These are phyloP conservation scores for Hortaea werneckii DNA, from an alignment of 2,329 filamentous ascomycete genomes.

Conservation along the genomic window DNA sequence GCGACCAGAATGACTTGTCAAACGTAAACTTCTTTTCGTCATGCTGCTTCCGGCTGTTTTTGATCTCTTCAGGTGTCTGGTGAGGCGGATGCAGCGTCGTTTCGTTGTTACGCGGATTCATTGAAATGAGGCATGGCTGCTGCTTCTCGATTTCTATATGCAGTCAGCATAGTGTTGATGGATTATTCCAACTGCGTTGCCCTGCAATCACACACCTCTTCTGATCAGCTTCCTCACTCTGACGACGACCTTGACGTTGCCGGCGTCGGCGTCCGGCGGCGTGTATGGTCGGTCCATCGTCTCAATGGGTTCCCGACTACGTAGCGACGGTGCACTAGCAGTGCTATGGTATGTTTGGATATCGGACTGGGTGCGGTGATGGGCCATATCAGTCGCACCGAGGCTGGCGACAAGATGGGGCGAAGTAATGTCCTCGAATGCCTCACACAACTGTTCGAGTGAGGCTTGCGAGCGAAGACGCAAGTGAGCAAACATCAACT, in stretches of 20 bases:
- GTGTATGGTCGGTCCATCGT: slow-evolving; percentile 20
- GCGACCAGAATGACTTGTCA: slow-evolving; percentile 98
- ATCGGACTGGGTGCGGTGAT: slow-evolving; percentile 10
- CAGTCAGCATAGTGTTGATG: slow-evolving; percentile 13
- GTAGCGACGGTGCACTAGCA: slow-evolving; percentile 36
- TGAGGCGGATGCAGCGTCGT: slow-evolving; percentile 67
- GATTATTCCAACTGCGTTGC: slow-evolving; percentile 2
- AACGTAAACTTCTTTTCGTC: slow-evolving; percentile 93
- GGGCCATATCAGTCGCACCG: slow-evolving; percentile 1
- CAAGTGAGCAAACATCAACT: slow-evolving; percentile 12
- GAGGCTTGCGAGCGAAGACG: slow-evolving; percentile 9
- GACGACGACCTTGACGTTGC: slow-evolving; percentile 44
- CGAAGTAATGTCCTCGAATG: slow-evolving; percentile 9
- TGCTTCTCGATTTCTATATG: slow-evolving; percentile 67
- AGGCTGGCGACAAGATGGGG: neutral
- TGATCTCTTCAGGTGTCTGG: slow-evolving; percentile 15
- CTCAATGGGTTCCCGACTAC: slow-evolving; percentile 29
- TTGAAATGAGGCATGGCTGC: slow-evolving; percentile 76
- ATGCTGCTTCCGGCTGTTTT: slow-evolving; percentile 59
- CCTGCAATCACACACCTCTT: slow-evolving; percentile 27
- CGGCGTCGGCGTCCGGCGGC: slow-evolving; percentile 30
- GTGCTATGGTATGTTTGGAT: slow-evolving; percentile 18
- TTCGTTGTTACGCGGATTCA: slow-evolving; percentile 78
- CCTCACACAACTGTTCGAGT: slow-evolving; percentile 9
- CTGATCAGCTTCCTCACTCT: slow-evolving; percentile 38